phyloP scores from a whole-genome alignment of 2,329 filamentous ascomycete genomes.

The Verticillium zaregamsianum region DNA sequence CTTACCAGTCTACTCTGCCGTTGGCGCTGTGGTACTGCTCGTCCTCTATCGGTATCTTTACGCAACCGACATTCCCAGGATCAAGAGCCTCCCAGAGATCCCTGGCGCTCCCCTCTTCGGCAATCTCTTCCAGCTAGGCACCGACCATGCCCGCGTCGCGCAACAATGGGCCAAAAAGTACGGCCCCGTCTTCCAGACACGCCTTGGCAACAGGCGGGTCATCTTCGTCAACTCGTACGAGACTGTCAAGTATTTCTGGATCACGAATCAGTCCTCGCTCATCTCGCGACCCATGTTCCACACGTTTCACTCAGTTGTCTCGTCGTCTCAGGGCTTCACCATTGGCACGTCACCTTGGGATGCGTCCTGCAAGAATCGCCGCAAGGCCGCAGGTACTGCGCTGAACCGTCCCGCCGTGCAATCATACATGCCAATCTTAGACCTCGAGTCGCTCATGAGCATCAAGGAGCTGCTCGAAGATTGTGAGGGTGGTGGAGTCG shows the following conservation, averaged over 20 bases:
- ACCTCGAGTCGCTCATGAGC: slow-evolving; percentile 68
- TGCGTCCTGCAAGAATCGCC: slow-evolving; percentile 70
- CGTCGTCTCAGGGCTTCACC: slow-evolving; percentile 72
- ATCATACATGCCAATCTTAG: slow-evolving; percentile 78
- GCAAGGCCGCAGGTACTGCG: slow-evolving; percentile 75
- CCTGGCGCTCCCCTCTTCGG: slow-evolving; percentile 60
- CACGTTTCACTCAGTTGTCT: slow-evolving; percentile 78
- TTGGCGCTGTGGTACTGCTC: neutral
- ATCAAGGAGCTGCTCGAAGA: slow-evolving; percentile 65
- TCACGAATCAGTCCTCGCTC: slow-evolving; percentile 71
- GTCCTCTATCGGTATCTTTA: slow-evolving; percentile 27
- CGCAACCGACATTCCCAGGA: slow-evolving; percentile 52
- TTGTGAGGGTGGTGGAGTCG: slow-evolving; percentile 55
- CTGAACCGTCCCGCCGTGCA: slow-evolving; percentile 73
- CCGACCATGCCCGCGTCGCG: slow-evolving; percentile 50
- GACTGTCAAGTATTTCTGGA: slow-evolving; percentile 69
- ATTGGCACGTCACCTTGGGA: slow-evolving; percentile 84
- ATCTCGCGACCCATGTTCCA: slow-evolving; percentile 76
- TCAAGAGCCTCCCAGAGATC: slow-evolving; percentile 58
- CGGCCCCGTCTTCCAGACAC: slow-evolving; percentile 62
- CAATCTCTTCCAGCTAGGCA: slow-evolving; percentile 57
- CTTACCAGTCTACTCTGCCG: neutral
- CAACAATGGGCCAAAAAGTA: slow-evolving; percentile 56
- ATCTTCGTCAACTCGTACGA: slow-evolving; percentile 78
- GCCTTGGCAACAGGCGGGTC: slow-evolving; percentile 65